A percentile compares a stretch with the other conserved stretches of the same genome.
phyloP scores from a whole-genome alignment of 2,329 filamentous ascomycete species.

The Paraphaeosphaeria sporulosa region DNA sequence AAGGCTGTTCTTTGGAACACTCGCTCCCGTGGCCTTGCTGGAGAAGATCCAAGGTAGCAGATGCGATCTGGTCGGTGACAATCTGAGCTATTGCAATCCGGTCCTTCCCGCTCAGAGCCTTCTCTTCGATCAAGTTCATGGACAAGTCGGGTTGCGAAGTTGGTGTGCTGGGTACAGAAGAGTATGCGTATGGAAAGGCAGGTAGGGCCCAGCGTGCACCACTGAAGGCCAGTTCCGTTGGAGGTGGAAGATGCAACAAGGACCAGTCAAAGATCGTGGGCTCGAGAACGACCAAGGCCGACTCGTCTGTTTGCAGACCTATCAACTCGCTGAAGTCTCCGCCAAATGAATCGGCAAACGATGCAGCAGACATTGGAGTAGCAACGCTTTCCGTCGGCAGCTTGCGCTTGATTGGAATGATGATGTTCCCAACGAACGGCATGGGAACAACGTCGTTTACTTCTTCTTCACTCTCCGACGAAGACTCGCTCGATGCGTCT shows the following conservation, averaged over 20 bases:
- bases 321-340: constrained; percentile 35
- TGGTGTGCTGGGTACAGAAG: constrained; percentile 42
- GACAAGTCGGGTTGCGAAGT: constrained; percentile 41
- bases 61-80: constrained; percentile 73
- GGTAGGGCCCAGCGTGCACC: constrained; percentile 39
- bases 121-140: constrained; percentile 38
- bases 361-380: constrained; percentile 45
- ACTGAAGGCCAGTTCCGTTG: constrained; percentile 26
- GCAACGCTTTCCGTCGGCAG: constrained; percentile 45
- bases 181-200: constrained; percentile 30
- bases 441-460: constrained; percentile 25
- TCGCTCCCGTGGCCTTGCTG: constrained; percentile 23
- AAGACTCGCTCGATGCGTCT: constrained; percentile 36
- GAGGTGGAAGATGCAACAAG: constrained; percentile 38
- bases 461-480: constrained; percentile 32
- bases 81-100: constrained; percentile 73
- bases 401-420: constrained; percentile 41
- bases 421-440: constrained; percentile 27
- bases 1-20: constrained; percentile 20
- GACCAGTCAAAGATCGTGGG: constrained; percentile 48
- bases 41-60: constrained; percentile 53
- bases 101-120: constrained; percentile 60
- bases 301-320: constrained; percentile 40
- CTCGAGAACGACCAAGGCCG: constrained; percentile 38
- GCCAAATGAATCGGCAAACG: constrained; percentile 44